Evolutionary conservation across 2,329 filamentous ascomycete species (phyloP), one percentile per base, ranked within the genome.

Genomic region (Dichotomopilus funicola): DNA sequence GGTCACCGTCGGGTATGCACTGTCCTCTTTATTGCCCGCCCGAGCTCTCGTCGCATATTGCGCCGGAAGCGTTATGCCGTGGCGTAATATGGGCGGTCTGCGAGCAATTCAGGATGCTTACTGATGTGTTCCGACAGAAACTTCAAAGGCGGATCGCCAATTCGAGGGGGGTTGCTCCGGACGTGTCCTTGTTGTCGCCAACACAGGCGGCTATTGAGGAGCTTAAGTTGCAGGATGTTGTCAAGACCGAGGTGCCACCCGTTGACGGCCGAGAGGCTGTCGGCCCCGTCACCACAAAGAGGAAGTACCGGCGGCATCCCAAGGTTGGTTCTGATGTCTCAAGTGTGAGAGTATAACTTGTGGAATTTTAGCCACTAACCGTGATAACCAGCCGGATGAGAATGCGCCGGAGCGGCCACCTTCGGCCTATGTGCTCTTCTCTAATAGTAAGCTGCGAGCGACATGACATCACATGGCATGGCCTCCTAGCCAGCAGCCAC

Each of bases 381-480:
- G 42, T 38, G 33, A 41, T 53, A 34, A 13, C 34, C 65, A 89
- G 82, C 78, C 87, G 3, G 89, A 94, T 63, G 86, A 90, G 56
- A 83, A 89, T 72, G 88, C 88, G 0, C 89, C 89, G 1, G 88
- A 91, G 65, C 78, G 88, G 31, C 87, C 89, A 1, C 87, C 88
- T 0, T 92, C 88, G 4, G 89, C 88, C 49, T 92, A 92, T 71
- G 89, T 92, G 10, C 80, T 92, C 12, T 94, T 94, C 66, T 91
- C 89, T 0, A 92, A 92, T 64, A 88, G 86, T 89, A 70, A 74
- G 85, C 77, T 31, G 44, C 8, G 10, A 42, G 34, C 19, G 19
- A 27, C 19, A 27, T 27, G 19, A 27, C 19, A 27, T 27, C 19
- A 27, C 19, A 27, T 27, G 19, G 3, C 19, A 27, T 27, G 19